Conservation (phyloP, 805 yeast genomes). For the Yamadazyma takamatsuzukensis region DNA sequence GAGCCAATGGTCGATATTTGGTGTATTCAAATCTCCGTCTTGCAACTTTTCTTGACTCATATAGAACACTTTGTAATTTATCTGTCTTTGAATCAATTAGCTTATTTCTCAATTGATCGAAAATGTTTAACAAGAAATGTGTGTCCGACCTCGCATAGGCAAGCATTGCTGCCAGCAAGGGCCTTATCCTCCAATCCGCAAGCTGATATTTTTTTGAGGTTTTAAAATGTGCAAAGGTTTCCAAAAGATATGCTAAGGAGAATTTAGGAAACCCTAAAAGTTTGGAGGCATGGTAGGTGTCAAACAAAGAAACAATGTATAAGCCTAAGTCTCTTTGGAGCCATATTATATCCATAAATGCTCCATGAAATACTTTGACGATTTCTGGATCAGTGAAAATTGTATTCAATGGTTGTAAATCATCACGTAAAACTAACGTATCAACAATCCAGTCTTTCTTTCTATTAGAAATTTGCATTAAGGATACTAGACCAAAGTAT, state of each 20-base stretch:
- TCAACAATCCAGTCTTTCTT: conserved; percentile 85
- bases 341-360: conserved; percentile 96
- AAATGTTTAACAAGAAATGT: conserved; percentile 81
- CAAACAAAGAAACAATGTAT: conserved; percentile 85
- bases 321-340: conserved; percentile 91
- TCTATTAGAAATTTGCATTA: conserved; percentile 87
- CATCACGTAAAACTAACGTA: conserved; percentile 74
- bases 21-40: conserved; percentile 77
- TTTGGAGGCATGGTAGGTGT: conserved; percentile 86
- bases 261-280: conserved; percentile 76
- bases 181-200: conserved; percentile 95
- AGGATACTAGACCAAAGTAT: conserved; percentile 83
- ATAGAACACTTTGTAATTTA: conserved; percentile 56
- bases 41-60: conserved; percentile 77
- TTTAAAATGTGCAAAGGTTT: conserved; percentile 72
- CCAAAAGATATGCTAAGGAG: conserved; percentile 80
- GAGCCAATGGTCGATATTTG: conserved; percentile 49
- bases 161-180: conserved; percentile 69
- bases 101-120: conserved; percentile 64
- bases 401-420: conserved; percentile 60
- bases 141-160: conserved; percentile 94
- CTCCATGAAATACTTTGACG: conserved; percentile 92
- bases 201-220: conserved; percentile 93
- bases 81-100: conserved; percentile 40
- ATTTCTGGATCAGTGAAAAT: conserved; percentile 80